These are phyloP conservation scores for Hansfordia pulvinata DNA, from an alignment of 2,329 filamentous ascomycete species.

Conservation along the genomic window DNA sequence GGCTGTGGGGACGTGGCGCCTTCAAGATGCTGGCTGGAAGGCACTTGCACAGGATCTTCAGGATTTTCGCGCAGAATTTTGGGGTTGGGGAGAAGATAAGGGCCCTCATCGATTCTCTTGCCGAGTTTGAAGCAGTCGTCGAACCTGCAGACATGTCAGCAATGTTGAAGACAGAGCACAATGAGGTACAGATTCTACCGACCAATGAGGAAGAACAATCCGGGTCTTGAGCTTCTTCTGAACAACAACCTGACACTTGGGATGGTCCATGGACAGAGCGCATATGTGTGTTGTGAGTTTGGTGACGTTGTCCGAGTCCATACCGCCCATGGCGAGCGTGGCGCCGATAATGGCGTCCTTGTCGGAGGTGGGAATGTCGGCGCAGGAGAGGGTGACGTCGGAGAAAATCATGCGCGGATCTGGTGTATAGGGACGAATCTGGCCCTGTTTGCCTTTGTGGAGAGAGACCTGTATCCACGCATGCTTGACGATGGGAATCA, in stretches of 20 bases:
- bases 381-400: conserved; percentile 69
- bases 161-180: neutral
- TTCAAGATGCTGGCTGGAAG: conserved; percentile 44
- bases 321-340: conserved; percentile 77
- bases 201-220: conserved; percentile 91
- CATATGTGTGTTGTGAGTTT: conserved; percentile 80
- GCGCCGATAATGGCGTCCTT: conserved; percentile 87
- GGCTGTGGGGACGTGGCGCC: conserved; percentile 47
- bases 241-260: conserved; percentile 50
- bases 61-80: conserved; percentile 56
- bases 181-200: conserved; percentile 11
- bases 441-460: conserved; percentile 54
- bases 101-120: conserved; percentile 76
- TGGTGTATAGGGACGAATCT: conserved; percentile 74
- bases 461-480: conserved; percentile 68
- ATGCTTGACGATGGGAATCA: conserved; percentile 75
- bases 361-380: conserved; percentile 72
- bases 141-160: conserved; percentile 49
- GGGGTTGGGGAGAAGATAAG: conserved; percentile 76
- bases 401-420: conserved; percentile 86
- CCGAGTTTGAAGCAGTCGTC: conserved; percentile 92
- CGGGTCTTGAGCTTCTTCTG: conserved; percentile 58
- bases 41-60: conserved; percentile 41
- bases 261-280: conserved; percentile 61
- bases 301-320: conserved; percentile 58